Conservation (phyloP, 1,284 basidiomycete species). For the Trametes polyzona region DNA sequence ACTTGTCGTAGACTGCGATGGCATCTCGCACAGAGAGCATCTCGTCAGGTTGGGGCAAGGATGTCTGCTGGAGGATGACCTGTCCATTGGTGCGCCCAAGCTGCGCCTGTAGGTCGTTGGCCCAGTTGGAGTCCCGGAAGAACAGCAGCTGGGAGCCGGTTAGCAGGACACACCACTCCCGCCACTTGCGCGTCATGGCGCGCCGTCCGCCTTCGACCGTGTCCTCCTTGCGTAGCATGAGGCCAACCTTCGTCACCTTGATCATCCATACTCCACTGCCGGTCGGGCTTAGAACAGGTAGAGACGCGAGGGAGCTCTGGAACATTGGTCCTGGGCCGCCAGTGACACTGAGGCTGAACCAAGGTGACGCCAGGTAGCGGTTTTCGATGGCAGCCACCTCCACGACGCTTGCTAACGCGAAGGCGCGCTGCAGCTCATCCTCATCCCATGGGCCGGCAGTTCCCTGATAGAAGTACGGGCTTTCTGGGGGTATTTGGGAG, state of each 20-base stretch:
- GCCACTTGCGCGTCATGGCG: constrained; percentile 85
- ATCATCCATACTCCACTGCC: constrained; percentile 53
- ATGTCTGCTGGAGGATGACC: constrained; percentile 52
- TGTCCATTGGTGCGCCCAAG: constrained; percentile 45
- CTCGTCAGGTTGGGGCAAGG: constrained; percentile 86
- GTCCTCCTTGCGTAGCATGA: constrained; percentile 87
- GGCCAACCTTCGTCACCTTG: constrained; percentile 82
- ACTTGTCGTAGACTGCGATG: constrained; percentile 80
- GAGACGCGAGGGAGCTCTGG: constrained; percentile 20
- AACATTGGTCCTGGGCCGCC: constrained; percentile 36
- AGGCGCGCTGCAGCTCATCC: constrained; percentile 68
- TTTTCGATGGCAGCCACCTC: constrained; percentile 52
- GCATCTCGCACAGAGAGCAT: constrained; percentile 79
- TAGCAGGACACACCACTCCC: constrained; percentile 82
- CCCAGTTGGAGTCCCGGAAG: constrained; percentile 85
- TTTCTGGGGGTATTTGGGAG: constrained; percentile 62
- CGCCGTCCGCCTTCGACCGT: constrained; percentile 77
- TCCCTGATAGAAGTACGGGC: constrained; percentile 81
- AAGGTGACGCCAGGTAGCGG: constrained; percentile 45
- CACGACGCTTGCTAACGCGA: constrained; percentile 69
- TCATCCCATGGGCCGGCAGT: constrained; percentile 73
- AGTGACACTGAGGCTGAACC: constrained; percentile 53
- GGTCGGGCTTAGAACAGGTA: constrained; percentile 22
- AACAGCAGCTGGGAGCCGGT: constrained; percentile 92
- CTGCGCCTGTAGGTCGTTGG: constrained; percentile 59